Evolutionary conservation across 2,329 filamentous ascomycete species (phyloP).

Genomic region (Sporothrix euskadiensis): DNA sequence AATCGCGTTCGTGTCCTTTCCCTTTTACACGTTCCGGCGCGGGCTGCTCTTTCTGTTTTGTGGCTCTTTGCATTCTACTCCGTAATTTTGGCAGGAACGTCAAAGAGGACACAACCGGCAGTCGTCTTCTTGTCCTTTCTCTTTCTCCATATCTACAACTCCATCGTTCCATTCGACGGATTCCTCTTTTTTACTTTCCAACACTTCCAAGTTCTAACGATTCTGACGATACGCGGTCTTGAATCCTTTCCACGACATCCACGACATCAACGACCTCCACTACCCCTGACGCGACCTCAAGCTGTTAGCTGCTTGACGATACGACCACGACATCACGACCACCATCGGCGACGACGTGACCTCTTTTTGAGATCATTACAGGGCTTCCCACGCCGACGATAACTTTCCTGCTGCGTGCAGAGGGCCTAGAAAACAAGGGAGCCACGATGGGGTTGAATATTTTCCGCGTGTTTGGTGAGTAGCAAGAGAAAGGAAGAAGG

Average conservation of each 20-base stretch:
- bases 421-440: conserved; percentile 21
- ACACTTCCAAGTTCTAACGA: not conserved
- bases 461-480: conserved; percentile 57
- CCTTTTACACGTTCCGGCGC: conserved; percentile 17
- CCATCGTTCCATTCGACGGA: not conserved
- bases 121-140: not conserved
- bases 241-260: not conserved
- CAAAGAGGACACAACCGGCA: conserved; percentile 17
- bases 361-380: not conserved
- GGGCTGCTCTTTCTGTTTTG: conserved; percentile 8
- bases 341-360: not conserved
- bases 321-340: not conserved
- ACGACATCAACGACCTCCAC: not conserved
- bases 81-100: not conserved
- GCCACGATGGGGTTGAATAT: conserved; percentile 54
- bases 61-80: not conserved
- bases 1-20: conserved; percentile 50
- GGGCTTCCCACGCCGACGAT: not conserved
- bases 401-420: conserved; percentile 8
- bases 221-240: not conserved
- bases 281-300: not conserved
- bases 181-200: not conserved
- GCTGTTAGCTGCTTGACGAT: not conserved
- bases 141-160: not conserved
- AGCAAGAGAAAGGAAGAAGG: too few species aligned